phyloP scores from a whole-genome alignment of 345 rosid genomes.

The Lumnitzera littorea region DNA sequence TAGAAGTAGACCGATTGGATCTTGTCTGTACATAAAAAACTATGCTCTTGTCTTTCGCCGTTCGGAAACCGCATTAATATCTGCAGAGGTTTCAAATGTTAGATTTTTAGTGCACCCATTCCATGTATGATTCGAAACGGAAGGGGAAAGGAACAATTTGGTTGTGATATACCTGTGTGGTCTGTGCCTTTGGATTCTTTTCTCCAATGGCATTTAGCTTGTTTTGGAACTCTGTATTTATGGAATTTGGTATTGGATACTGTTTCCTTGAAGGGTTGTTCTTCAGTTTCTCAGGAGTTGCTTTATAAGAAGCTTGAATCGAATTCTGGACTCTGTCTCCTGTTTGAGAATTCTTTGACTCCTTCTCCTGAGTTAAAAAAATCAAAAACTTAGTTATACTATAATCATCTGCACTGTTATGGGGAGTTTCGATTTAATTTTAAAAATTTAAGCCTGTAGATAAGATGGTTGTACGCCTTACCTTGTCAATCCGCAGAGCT shows the following conservation, averaged over 20 bases:
- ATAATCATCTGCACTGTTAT: too few species aligned
- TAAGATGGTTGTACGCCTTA: slow-evolving; percentile 1
- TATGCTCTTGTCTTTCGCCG: slow-evolving; percentile 54
- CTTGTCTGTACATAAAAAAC: slow-evolving; percentile 35
- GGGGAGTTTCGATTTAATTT: too few species aligned
- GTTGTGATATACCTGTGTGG: slow-evolving; percentile 34
- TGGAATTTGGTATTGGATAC: slow-evolving; percentile 13
- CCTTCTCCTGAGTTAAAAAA: background rate
- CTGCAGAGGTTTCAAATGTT: slow-evolving; percentile 16
- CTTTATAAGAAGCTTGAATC: slow-evolving; percentile 12
- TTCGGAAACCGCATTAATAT: slow-evolving; percentile 50
- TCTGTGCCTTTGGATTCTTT: slow-evolving; percentile 29
- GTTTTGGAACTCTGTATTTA: slow-evolving; percentile 9
- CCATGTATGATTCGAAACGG: background rate
- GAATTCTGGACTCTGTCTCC: slow-evolving; percentile 11
- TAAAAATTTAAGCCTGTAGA: too few species aligned
- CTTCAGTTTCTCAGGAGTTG: slow-evolving; percentile 12
- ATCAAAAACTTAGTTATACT: too few species aligned
- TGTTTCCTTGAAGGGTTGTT: slow-evolving; percentile 16
- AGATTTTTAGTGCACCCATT: background rate
- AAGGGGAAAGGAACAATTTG: background rate
- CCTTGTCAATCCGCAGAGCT: slow-evolving; percentile 45
- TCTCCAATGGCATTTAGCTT: slow-evolving; percentile 13
- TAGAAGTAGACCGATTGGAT: slow-evolving; percentile 32
- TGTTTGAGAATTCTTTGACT: background rate